Conservation (phyloP, 257 asterid genomes). For the Haberlea rhodopensis region DNA sequence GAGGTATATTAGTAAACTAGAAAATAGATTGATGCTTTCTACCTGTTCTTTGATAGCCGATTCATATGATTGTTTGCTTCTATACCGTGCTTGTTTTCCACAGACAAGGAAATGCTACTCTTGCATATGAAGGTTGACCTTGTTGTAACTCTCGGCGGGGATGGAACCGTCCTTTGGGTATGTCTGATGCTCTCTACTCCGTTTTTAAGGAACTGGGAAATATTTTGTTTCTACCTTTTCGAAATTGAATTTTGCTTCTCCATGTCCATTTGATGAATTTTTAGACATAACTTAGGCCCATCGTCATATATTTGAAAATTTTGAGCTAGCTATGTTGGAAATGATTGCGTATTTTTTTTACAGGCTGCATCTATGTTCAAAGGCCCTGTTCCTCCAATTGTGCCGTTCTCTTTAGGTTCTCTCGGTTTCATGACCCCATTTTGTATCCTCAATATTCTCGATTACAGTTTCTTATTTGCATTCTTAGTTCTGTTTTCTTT, state of each 20-base stretch:
- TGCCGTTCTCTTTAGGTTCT: constrained; percentile 96
- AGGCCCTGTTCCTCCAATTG: constrained; percentile 98
- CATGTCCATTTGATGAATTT: background rate
- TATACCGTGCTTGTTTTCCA: constrained; percentile 9
- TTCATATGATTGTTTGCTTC: background rate
- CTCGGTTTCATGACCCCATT: constrained; percentile 99
- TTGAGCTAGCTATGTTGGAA: background rate
- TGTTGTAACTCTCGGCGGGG: constrained; percentile 92
- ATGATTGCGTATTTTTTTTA: constrained; percentile 24
- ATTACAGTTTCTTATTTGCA: constrained; percentile 6
- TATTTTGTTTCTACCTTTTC: background rate
- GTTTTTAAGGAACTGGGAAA: background rate
- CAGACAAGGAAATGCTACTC: constrained; percentile 68
- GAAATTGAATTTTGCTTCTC: background rate
- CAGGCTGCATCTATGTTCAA: constrained; percentile 99
- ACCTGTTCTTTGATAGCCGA: background rate
- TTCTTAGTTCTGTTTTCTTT: constrained; percentile 12
- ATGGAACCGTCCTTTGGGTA: constrained; percentile 99
- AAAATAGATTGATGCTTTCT: background rate
- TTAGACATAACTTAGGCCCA: background rate
- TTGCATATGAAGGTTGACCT: constrained; percentile 91
- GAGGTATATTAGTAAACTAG: background rate
- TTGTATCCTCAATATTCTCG: constrained; percentile 59
- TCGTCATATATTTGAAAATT: too few species aligned
- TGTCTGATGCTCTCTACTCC: constrained; percentile 23